Evolutionary conservation across 345 rosid genomes (phyloP).

Genomic region (Jatropha curcas): DNA sequence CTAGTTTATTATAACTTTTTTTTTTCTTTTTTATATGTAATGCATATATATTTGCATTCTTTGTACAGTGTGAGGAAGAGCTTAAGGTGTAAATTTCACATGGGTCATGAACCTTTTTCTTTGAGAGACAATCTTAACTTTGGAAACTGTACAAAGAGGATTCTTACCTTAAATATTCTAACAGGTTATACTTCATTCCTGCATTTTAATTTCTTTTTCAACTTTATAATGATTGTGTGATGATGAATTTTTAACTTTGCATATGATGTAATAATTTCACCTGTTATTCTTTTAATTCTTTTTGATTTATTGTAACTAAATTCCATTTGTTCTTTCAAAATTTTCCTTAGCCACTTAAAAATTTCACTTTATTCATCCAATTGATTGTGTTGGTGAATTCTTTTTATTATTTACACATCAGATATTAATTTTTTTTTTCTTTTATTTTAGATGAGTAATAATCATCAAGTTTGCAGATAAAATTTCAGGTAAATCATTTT

Average conservation of each 20-base stretch:
- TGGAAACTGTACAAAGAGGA: conserved; percentile 31
- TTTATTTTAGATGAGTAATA: too few relatives aligned
- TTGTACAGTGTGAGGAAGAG: conserved; percentile 23
- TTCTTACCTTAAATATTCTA: background rate
- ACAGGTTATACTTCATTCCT: background rate
- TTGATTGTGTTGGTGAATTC: too few relatives aligned
- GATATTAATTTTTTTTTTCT: too few relatives aligned
- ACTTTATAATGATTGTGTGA: background rate
- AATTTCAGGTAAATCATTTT: too few relatives aligned
- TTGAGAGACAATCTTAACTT: conserved; percentile 24
- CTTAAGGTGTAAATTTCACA: conserved; percentile 20
- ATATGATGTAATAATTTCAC: background rate
- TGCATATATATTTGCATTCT: conserved; percentile 13
- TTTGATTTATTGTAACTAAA: too few relatives aligned
- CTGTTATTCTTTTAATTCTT: too few relatives aligned
- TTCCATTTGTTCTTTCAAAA: too few relatives aligned
- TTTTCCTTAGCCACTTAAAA: too few relatives aligned
- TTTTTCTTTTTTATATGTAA: background rate
- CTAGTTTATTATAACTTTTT: background rate
- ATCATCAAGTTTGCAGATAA: too few relatives aligned
- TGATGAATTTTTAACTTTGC: background rate
- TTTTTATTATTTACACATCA: too few relatives aligned
- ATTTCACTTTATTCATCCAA: too few relatives aligned
- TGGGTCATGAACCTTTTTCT: background rate
- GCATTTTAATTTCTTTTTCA: background rate